These are phyloP conservation scores for Venturia oleaginea DNA, from an alignment of 2,329 filamentous ascomycete genomes.

Conservation along the genomic window DNA sequence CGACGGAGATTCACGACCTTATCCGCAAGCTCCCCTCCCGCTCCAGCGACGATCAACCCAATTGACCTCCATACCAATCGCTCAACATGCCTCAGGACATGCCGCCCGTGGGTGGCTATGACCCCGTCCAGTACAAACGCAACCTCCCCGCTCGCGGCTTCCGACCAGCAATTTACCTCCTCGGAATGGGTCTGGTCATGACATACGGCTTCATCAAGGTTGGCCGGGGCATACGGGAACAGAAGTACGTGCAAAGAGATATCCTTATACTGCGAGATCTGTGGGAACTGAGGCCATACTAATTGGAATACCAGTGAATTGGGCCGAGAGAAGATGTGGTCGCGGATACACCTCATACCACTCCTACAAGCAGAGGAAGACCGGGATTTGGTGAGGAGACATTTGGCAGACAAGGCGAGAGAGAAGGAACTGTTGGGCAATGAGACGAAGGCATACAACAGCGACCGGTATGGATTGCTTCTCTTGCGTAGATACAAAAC, in stretches of 20 bases:
- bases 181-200: conserved; percentile 71
- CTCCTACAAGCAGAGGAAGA: conserved; percentile 94
- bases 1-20: no score
- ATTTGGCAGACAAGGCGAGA: conserved; percentile 76
- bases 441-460: conserved; percentile 78
- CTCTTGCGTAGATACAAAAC: conserved; percentile 14
- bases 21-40: not conserved
- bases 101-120: conserved; percentile 90
- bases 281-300: not conserved
- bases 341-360: conserved; percentile 87
- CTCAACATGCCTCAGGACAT: conserved; percentile 90
- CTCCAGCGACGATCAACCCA: not conserved
- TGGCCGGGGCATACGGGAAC: conserved; percentile 74
- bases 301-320: conserved; percentile 59
- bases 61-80: conserved; percentile 13
- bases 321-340: conserved; percentile 96
- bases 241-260: conserved; percentile 57
- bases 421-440: conserved; percentile 86
- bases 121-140: conserved; percentile 94
- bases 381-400: conserved; percentile 81
- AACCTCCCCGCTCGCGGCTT: conserved; percentile 90
- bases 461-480: conserved; percentile 59
- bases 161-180: conserved; percentile 68
- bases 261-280: not conserved
- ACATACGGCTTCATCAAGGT: conserved; percentile 84